Evolutionary conservation across 371 early-diverging fungal species (phyloP).

Genomic region (Mucor circinelloides): DNA sequence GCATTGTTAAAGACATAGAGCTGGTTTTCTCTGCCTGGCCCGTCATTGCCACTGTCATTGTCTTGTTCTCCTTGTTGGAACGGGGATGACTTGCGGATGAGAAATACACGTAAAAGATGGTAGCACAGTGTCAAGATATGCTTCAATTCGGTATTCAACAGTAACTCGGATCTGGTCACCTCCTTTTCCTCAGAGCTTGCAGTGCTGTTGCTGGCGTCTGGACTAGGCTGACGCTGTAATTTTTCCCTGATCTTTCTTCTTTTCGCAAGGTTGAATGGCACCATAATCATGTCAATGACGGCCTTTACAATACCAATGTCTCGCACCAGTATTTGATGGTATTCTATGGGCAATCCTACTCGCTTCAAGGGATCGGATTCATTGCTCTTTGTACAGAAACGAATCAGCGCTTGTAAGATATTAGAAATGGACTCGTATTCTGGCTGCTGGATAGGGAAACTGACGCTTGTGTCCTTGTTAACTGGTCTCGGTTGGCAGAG

Average conservation of each 20-base stretch:
- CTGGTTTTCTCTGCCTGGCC: constrained; percentile 21
- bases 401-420: constrained; percentile 40
- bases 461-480: background rate
- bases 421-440: background rate
- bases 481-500: background rate
- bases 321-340: constrained; percentile 54
- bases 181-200: background rate
- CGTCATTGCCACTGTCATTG: background rate
- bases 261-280: constrained; percentile 43
- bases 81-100: constrained; percentile 15
- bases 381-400: constrained; percentile 51
- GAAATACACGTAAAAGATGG: constrained; percentile 34
- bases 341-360: constrained; percentile 44
- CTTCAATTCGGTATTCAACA: constrained; percentile 8
- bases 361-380: constrained; percentile 44
- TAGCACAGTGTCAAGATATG: constrained; percentile 31
- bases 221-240: background rate
- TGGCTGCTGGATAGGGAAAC: background rate
- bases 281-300: constrained; percentile 43
- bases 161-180: background rate
- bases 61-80: constrained; percentile 16
- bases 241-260: constrained; percentile 24
- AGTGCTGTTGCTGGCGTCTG: background rate
- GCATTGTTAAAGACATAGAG: constrained; percentile 20
- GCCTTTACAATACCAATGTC: constrained; percentile 54